phyloP scores from a whole-genome alignment of 495 filamentous ascomycete genomes.

The Niebla homalea region DNA sequence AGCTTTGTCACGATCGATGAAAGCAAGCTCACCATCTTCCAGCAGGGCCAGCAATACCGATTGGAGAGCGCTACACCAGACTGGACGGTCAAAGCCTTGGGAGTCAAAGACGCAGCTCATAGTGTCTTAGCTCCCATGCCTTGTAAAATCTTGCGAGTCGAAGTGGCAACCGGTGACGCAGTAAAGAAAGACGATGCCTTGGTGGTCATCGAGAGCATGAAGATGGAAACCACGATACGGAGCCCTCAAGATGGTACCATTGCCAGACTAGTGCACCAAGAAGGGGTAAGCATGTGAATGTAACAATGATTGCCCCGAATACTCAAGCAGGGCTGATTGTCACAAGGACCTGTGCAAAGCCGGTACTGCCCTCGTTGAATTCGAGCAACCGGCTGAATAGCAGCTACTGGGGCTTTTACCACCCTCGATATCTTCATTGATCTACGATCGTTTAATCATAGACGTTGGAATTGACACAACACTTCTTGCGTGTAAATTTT shows the following conservation, averaged over 20 bases:
- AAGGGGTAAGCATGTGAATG: slow-evolving; percentile 53
- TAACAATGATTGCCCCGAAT: too few relatives aligned
- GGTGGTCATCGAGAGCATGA: slow-evolving; percentile 98
- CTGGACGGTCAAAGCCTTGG: slow-evolving; percentile 80
- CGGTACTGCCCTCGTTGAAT: slow-evolving; percentile 44
- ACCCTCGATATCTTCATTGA: too few relatives aligned
- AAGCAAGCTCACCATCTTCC: slow-evolving; percentile 58
- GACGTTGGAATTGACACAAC: too few relatives aligned
- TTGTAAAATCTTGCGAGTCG: slow-evolving; percentile 78
- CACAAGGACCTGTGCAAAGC: slow-evolving; percentile 43
- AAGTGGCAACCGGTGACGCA: slow-evolving; percentile 63
- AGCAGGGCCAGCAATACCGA: slow-evolving; percentile 65
- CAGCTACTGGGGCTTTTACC: background rate
- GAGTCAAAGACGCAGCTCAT: slow-evolving; percentile 64
- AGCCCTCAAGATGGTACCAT: slow-evolving; percentile 74
- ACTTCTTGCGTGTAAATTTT: too few relatives aligned
- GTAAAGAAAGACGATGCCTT: slow-evolving; percentile 80
- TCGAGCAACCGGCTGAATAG: slow-evolving; percentile 17
- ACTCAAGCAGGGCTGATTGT: slow-evolving; percentile 5
- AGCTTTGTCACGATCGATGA: slow-evolving; percentile 56
- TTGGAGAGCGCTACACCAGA: slow-evolving; percentile 51
- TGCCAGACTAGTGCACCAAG: slow-evolving; percentile 67
- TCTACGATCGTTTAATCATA: too few relatives aligned
- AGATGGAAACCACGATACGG: slow-evolving; percentile 97
- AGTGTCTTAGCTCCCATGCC: slow-evolving; percentile 90